Evolutionary conservation across 108 stramenopile species (phyloP).

Genomic region (Cyclotella baltica): DNA sequence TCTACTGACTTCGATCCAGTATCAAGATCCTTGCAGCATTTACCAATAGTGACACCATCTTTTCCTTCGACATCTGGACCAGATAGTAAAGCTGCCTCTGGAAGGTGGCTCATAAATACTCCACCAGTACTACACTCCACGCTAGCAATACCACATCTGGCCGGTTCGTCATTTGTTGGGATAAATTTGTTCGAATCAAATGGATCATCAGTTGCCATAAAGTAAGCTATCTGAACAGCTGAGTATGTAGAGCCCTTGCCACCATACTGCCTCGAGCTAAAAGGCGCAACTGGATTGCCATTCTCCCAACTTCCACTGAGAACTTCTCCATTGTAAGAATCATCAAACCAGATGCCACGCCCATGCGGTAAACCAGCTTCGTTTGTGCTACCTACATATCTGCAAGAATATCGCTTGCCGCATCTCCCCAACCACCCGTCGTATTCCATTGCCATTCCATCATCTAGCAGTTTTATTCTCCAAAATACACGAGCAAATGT

Average conservation of each 20-base stretch:
- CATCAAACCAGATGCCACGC: constrained; percentile 55
- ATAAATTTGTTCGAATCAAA: constrained; percentile 43
- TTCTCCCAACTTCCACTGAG: constrained; percentile 54
- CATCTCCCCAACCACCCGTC: constrained; percentile 20
- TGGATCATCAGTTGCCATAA: constrained; percentile 50
- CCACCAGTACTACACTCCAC: constrained; percentile 62
- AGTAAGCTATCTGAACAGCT: constrained; percentile 47
- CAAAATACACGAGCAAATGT: constrained; percentile 32
- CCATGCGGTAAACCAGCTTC: constrained; percentile 55
- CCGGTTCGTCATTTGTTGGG: constrained; percentile 46
- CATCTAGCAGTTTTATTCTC: constrained; percentile 24
- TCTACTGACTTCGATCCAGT: neutral
- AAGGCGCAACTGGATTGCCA: constrained; percentile 55
- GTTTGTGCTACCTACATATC: constrained; percentile 48
- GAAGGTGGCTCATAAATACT: constrained; percentile 51
- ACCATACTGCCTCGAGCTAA: constrained; percentile 48
- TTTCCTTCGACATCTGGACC: constrained; percentile 36
- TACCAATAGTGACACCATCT: constrained; percentile 13
- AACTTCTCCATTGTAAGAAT: constrained; percentile 56
- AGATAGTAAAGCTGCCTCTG: constrained; percentile 29
- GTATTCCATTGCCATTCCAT: constrained; percentile 41
- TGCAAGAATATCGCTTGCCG: constrained; percentile 36
- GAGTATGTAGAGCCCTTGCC: constrained; percentile 50
- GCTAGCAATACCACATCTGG: constrained; percentile 50
- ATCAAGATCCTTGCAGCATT: constrained; percentile 7